Conservation (phyloP, 768 basidiomycete species). For the Phaffia australis region DNA sequence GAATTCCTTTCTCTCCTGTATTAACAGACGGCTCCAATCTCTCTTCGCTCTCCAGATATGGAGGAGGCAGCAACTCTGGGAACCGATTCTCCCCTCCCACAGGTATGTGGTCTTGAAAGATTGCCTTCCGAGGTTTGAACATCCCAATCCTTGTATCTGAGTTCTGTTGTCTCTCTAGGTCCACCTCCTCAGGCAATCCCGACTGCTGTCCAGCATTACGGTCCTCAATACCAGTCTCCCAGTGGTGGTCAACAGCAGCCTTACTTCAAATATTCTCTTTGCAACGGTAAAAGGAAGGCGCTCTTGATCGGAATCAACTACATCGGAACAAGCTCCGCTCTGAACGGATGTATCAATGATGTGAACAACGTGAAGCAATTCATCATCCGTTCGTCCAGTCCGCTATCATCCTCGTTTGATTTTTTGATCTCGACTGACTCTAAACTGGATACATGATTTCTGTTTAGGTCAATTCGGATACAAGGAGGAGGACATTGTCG, state of each 20-base stretch:
- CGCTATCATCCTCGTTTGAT: conserved; percentile 23
- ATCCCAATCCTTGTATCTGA: too few species aligned
- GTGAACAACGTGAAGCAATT: conserved; percentile 71
- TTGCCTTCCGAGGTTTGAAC: too few species aligned
- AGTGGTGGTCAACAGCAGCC: conserved; percentile 44
- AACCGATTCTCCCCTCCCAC: too few species aligned
- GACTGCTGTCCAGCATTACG: conserved; percentile 51
- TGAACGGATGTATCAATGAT: conserved; percentile 66
- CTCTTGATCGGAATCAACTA: conserved; percentile 53
- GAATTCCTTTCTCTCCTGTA: too few species aligned
- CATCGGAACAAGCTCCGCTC: neutral
- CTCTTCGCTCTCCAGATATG: too few species aligned
- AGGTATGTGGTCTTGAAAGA: too few species aligned
- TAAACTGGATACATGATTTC: neutral
- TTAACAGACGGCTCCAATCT: too few species aligned
- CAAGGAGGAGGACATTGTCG: conserved; percentile 66
- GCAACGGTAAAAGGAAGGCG: conserved; percentile 76
- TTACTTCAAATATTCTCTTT: conserved; percentile 74
- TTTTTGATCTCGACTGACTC: neutral
- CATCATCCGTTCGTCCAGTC: conserved; percentile 40
- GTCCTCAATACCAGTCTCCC: conserved; percentile 46
- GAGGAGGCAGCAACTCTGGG: too few species aligned
- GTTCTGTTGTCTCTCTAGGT: neutral
- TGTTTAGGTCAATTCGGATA: conserved; percentile 54
- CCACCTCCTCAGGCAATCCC: conserved; percentile 27